Percentiles rank a stretch among this genome's conserved stretches.
These are phyloP conservation scores for Balakata baccata DNA, from an alignment of 345 rosid genomes.

Conservation along the genomic window DNA sequence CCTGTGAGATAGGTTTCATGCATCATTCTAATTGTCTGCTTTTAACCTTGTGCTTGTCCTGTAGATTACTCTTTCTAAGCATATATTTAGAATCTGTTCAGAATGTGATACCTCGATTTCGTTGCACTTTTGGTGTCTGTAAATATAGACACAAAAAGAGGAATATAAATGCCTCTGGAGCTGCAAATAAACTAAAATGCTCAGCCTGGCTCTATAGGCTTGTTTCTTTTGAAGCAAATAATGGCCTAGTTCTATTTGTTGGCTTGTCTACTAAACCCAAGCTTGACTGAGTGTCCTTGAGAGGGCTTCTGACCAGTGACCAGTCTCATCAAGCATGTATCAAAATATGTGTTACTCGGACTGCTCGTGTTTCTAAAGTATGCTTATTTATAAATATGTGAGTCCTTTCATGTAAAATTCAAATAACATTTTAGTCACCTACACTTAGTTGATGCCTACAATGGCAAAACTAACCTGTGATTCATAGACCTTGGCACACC, in stretches of 20 bases:
- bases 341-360: not conserved
- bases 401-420: not conserved
- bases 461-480: not conserved
- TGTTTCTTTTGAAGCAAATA: not conserved
- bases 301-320: not conserved
- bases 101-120: not conserved
- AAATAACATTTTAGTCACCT: not conserved
- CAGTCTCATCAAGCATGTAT: not conserved
- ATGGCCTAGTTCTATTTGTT: not conserved
- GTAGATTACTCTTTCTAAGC: not conserved
- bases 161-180: not conserved
- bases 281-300: not conserved
- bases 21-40: not conserved
- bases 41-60: not conserved
- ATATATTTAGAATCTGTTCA: constrained; percentile 2
- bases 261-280: not conserved
- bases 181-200: not conserved
- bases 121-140: not conserved
- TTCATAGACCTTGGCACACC: not conserved
- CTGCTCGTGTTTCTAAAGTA: not conserved
- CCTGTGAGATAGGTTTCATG: not conserved
- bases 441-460: not conserved
- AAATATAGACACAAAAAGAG: not conserved
- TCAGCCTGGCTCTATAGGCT: not conserved
- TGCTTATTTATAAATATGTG: no score